Conservation (phyloP, 2,329 filamentous ascomycete species). For the Colletotrichum tropicicola region DNA sequence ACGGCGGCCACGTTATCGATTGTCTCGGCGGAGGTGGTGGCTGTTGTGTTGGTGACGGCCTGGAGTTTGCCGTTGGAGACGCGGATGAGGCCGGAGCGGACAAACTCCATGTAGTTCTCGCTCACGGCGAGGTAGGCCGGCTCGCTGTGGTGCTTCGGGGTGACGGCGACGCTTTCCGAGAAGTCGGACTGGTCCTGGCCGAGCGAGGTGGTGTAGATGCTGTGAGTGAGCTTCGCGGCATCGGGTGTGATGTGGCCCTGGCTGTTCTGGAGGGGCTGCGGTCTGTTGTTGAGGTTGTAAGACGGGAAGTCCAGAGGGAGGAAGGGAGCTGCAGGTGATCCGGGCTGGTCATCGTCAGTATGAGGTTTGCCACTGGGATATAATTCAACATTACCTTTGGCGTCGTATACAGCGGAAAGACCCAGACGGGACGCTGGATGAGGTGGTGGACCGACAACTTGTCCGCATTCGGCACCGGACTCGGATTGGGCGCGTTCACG, state of each 20-base stretch:
- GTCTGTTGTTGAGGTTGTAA: slow-evolving; percentile 74
- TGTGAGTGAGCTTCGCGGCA: slow-evolving; percentile 62
- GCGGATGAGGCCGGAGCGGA: slow-evolving; percentile 69
- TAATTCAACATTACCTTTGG: slow-evolving; percentile 49
- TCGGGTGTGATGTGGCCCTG: slow-evolving; percentile 72
- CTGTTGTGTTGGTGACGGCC: slow-evolving; percentile 45
- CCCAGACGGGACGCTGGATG: slow-evolving; percentile 75
- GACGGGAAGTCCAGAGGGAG: slow-evolving; percentile 77
- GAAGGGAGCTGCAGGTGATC: slow-evolving; percentile 64
- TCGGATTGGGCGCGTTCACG: slow-evolving; percentile 58
- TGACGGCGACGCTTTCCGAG: slow-evolving; percentile 46
- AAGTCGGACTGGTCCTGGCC: slow-evolving; percentile 65
- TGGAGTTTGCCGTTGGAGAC: slow-evolving; percentile 58
- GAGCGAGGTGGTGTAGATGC: slow-evolving; percentile 55
- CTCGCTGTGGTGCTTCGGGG: slow-evolving; percentile 49
- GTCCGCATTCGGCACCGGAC: slow-evolving; percentile 49
- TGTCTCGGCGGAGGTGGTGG: slow-evolving; percentile 29
- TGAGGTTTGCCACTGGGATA: neutral
- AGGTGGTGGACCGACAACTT: slow-evolving; percentile 74
- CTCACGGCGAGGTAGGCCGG: slow-evolving; percentile 75
- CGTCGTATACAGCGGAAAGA: slow-evolving; percentile 68
- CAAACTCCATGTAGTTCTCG: slow-evolving; percentile 78
- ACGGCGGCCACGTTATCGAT: slow-evolving; percentile 71
- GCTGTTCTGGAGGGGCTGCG: slow-evolving; percentile 65
- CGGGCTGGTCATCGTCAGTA: slow-evolving; percentile 48